phyloP scores from a whole-genome alignment of 805 yeast species.

The Candida vartiovaarae region DNA sequence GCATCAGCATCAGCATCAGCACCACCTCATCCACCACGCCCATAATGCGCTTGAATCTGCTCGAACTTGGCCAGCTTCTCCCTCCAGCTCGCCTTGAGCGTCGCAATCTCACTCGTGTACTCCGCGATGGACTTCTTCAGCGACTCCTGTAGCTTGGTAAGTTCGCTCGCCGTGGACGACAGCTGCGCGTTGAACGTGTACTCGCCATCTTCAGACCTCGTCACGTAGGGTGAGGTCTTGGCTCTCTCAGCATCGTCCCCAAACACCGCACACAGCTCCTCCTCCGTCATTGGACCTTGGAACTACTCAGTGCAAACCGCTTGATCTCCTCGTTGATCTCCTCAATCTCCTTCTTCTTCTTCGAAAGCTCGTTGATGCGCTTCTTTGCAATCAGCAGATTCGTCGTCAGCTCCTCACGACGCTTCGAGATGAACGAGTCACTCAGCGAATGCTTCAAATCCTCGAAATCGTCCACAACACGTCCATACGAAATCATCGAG shows the following conservation, averaged over 20 bases:
- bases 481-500: constrained; percentile 6
- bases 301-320: constrained; percentile 1
- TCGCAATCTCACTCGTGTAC: constrained; percentile 7
- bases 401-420: constrained; percentile 9
- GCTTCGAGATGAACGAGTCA: constrained; percentile 3
- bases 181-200: constrained; percentile 2
- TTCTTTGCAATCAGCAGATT: constrained; percentile 8
- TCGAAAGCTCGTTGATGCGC: constrained; percentile 10
- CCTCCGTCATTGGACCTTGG: constrained; percentile 4
- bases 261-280: constrained; percentile 13
- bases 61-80: constrained; percentile 12
- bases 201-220: not conserved
- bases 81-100: constrained; percentile 5
- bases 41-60: constrained; percentile 7
- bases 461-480: constrained; percentile 2
- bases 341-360: constrained; percentile 12
- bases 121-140: constrained; percentile 1
- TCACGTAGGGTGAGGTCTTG: not conserved
- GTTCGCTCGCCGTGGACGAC: not conserved
- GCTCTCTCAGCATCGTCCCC: constrained; percentile 8
- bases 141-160: not conserved
- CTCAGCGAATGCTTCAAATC: constrained; percentile 1
- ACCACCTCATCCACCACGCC: constrained; percentile 7
- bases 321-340: constrained; percentile 12
- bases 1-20: not conserved